phyloP scores from a whole-genome alignment of 164 flowering plant species.

The Tetrastigma voinierianum region DNA sequence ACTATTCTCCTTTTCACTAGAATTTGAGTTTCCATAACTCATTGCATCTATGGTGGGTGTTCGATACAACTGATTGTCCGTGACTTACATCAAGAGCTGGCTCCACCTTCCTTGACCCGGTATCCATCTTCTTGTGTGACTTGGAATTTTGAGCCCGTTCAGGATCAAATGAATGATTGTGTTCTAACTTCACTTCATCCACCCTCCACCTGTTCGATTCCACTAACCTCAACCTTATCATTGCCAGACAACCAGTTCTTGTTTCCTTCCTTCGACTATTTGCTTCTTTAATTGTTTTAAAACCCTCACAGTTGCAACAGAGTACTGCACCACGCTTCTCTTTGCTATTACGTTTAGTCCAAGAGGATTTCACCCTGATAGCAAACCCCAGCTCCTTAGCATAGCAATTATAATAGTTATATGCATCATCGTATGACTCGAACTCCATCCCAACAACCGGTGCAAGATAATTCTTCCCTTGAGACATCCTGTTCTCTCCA shows the following conservation, averaged over 20 bases:
- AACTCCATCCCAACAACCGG: constrained; percentile 66
- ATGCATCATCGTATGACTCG: constrained; percentile 66
- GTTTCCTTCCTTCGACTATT: constrained; percentile 52
- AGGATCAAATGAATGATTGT: constrained; percentile 66
- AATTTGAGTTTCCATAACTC: constrained; percentile 28
- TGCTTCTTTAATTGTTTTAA: constrained; percentile 49
- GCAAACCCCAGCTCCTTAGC: constrained; percentile 63
- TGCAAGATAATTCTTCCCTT: constrained; percentile 32
- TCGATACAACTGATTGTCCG: constrained; percentile 45
- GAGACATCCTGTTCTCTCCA: constrained; percentile 17
- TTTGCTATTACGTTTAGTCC: constrained; percentile 59
- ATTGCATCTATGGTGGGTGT: constrained; percentile 24
- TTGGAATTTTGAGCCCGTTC: constrained; percentile 59
- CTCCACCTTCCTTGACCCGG: constrained; percentile 41
- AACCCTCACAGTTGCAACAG: constrained; percentile 74
- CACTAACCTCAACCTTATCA: constrained; percentile 62
- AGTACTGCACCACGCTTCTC: constrained; percentile 73
- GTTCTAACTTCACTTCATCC: constrained; percentile 65
- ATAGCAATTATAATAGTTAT: constrained; percentile 58
- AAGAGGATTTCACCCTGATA: constrained; percentile 64
- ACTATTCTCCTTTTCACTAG: constrained; percentile 25
- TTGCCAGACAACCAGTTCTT: constrained; percentile 66
- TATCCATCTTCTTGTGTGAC: constrained; percentile 55
- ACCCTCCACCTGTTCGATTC: constrained; percentile 64
- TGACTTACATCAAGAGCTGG: constrained; percentile 42